Percentiles rank a stretch among this genome's conserved stretches.
These are phyloP conservation scores for Aquilaria sinensis DNA, from an alignment of 345 rosid genomes.

Conservation along the genomic window DNA sequence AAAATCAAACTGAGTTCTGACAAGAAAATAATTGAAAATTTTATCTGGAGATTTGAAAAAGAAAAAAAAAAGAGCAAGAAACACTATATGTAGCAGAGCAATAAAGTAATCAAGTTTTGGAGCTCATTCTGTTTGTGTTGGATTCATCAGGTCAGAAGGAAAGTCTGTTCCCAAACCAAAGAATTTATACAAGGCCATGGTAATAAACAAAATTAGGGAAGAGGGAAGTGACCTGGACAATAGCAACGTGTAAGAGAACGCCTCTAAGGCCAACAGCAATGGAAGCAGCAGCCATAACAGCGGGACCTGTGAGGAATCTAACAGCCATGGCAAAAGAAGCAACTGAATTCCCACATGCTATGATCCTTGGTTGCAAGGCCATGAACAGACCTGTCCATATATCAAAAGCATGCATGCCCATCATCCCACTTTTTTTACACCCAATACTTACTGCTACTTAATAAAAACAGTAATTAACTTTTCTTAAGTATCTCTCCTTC, in stretches of 20 bases:
- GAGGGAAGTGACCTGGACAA: constrained; percentile 61
- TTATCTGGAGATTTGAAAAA: constrained; percentile 14
- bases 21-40: constrained; percentile 12
- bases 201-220: not conserved
- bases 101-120: constrained; percentile 10
- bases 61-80: not conserved
- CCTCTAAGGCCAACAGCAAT: constrained; percentile 86
- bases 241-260: constrained; percentile 82
- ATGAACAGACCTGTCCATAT: constrained; percentile 78
- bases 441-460: constrained; percentile 7
- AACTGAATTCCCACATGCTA: constrained; percentile 93
- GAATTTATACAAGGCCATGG: no score
- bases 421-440: constrained; percentile 3
- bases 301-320: constrained; percentile 97
- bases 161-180: not conserved
- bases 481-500: not conserved
- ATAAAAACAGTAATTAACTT: constrained; percentile 8
- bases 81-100: no score
- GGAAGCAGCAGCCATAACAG: constrained; percentile 97
- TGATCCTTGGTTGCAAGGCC: constrained; percentile 99
- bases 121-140: constrained; percentile 19
- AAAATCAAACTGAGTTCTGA: constrained; percentile 6
- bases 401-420: constrained; percentile 21
- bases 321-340: constrained; percentile 92
- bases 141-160: constrained; percentile 33